Evolutionary conservation across 768 basidiomycete genomes (phyloP), one percentile per base, ranked within the genome.

Genomic region (Gelatoporia subvermispora): DNA sequence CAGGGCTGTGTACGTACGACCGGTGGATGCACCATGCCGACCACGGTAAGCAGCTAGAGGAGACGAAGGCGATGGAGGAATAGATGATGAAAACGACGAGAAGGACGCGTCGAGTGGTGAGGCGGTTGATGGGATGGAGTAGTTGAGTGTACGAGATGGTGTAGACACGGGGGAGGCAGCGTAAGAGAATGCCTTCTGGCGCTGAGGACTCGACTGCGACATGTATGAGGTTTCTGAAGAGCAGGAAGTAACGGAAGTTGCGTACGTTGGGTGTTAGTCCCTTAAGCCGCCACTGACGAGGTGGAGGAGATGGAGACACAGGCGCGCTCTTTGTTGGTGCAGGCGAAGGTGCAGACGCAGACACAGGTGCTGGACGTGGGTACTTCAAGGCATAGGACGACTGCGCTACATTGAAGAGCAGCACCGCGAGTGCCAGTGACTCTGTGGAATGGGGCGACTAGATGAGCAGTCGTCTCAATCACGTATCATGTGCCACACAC

Each of bases 1-100:
- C 2, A 2, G 35, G 21, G 34, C 22, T 10, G 22, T 4, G n/a
- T 11, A 58, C 72, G 56, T 41, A 73, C 71, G 68, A 47, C 68
- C 72, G 7, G 59, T 60, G 3, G 61, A 59, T 24, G 60, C 50
- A 16, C 62, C 58, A 46, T 73, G 72, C 45, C 60, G 65, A 23
- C 72, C 72, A 13, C 69, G 57, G 43, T 71, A 72, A 3, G 71
- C 66, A 8, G 68, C 65, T 10, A 71, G 61, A n/a, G 62, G 60
- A 13, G 56, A 60, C 3, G 56, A 51, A 16, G 62, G 62, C 1
- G 59, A 58, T 0, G 45, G 51, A 1, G 58, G 57, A 1, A 56
- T 40, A 13, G 61, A 57, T 13, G 62, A 51, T 8, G 59, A 28
- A 9, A 70, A 69, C 3, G 70, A 68, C 0, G 67, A 62, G 5